phyloP scores from a whole-genome alignment of 345 rosid species.

The Clarkia xantiana region DNA sequence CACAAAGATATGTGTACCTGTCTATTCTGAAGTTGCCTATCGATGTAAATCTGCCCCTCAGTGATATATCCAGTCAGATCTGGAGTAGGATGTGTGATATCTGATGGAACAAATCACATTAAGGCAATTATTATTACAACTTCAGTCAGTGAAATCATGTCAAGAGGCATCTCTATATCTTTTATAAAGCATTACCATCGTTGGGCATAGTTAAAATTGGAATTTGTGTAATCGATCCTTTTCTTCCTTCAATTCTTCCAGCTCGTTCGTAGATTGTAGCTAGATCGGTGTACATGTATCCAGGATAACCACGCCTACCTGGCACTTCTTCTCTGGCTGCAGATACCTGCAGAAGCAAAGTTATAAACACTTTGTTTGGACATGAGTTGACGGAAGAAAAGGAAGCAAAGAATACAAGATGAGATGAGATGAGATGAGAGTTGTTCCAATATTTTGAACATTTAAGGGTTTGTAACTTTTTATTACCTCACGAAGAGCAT shows the following conservation, averaged over 20 bases:
- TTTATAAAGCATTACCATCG: conserved; percentile 42
- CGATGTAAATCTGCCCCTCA: conserved; percentile 86
- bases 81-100: conserved; percentile 95
- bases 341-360: conserved; percentile 52
- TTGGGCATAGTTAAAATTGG: conserved; percentile 99
- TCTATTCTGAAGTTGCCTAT: conserved; percentile 69
- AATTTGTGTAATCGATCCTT: conserved; percentile 94
- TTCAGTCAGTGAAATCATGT: neutral
- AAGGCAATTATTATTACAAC: neutral
- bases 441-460: no score
- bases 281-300: conserved; percentile 98
- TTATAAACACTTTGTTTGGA: neutral
- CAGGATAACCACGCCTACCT: conserved; percentile 99
- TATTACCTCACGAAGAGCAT: conserved; percentile 95
- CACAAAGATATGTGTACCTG: conserved; percentile 31
- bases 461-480: neutral
- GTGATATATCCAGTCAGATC: conserved; percentile 99
- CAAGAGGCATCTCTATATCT: neutral
- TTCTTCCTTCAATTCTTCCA: conserved; percentile 95
- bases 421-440: no score
- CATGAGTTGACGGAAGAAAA: neutral
- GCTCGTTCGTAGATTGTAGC: conserved; percentile 97
- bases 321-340: conserved; percentile 99
- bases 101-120: conserved; percentile 21
- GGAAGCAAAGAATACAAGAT: no score